Base-by-base conservation (phyloP, 1,284 basidiomycete genomes). In the Pseudozyma tsukubaensis region DNA sequence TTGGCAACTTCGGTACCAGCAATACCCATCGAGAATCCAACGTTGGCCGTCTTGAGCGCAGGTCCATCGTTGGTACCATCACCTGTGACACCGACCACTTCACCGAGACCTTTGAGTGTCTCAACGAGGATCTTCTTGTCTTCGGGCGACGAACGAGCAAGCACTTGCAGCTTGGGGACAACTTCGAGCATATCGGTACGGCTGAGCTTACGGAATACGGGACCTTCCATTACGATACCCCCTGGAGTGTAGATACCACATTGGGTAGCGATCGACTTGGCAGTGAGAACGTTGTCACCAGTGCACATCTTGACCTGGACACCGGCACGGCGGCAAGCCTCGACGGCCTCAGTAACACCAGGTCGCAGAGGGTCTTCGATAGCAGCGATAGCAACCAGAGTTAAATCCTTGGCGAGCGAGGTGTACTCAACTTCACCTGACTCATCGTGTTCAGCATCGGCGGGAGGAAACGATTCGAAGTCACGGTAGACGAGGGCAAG, bases 291-390 rank as follows among this genome's bases (percentile, higher is more conserved):
- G 78, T 98, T 99, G 86, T 99, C 96, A 83, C 95, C 96, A 0
- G 96, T 98, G 85, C 94, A 97, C 95, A 99, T 99, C 87, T 97
- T 98, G 87, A 99, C 91, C 34, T 89, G 88, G n/a, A 99, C 94
- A 76, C 95, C 95, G 42, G 97, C 96, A 59, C 88, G 88, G 78
- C 90, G 89, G 84, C 94, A 97, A 72, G 92, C 90, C 52, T 89
- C 87, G 29, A 99, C 96, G 29, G 95, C 94, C 13, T 94, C 89
- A 9, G 89, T 89, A 18, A 99, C 95, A 83, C 94, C 94, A 1
- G 90, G 89, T 43, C 96, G 92, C 6, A 99, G 89, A 37, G 96
- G 96, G 83, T 99, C 97, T 84, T 98, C 95, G 83, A 99, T 97
- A 83, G 94, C 96, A 71, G 90, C 90, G 76, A 99, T 91, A 47